Evolutionary conservation across 768 basidiomycete genomes (phyloP).

Genomic region (Leccinum rimulosum): DNA sequence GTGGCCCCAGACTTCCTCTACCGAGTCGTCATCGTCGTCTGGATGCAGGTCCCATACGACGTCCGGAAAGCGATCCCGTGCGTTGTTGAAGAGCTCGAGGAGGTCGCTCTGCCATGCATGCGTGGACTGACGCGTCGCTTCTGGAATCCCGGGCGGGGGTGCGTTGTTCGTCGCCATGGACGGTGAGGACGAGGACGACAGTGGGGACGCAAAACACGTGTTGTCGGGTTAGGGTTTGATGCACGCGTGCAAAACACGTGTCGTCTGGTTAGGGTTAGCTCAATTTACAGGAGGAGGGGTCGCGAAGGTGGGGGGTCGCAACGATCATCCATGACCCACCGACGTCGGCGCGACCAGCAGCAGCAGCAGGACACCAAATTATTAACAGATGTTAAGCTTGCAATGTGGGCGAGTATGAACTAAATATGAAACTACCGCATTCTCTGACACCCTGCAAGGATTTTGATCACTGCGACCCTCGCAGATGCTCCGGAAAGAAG

Average conservation of each 20-base stretch:
- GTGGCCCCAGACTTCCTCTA: constrained; percentile 82
- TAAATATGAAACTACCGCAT: neutral
- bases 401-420: constrained; percentile 83
- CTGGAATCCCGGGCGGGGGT: constrained; percentile 35
- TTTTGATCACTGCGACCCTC: constrained; percentile 96
- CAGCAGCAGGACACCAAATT: neutral
- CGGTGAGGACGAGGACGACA: constrained; percentile 23
- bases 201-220: constrained; percentile 29
- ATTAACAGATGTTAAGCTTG: constrained; percentile 40
- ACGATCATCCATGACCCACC: neutral
- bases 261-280: neutral
- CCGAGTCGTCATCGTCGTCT: constrained; percentile 46
- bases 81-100: constrained; percentile 67
- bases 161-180: constrained; percentile 27
- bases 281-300: constrained; percentile 1
- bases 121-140: constrained; percentile 69
- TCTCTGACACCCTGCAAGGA: constrained; percentile 50
- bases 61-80: constrained; percentile 94
- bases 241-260: neutral
- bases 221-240: constrained; percentile 28
- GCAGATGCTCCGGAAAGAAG: constrained; percentile 85
- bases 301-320: neutral
- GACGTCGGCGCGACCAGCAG: neutral
- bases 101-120: constrained; percentile 80
- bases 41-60: constrained; percentile 87